Base-by-base conservation (phyloP, 352 stramenopile species). In the Plasmopara muralis region DNA sequence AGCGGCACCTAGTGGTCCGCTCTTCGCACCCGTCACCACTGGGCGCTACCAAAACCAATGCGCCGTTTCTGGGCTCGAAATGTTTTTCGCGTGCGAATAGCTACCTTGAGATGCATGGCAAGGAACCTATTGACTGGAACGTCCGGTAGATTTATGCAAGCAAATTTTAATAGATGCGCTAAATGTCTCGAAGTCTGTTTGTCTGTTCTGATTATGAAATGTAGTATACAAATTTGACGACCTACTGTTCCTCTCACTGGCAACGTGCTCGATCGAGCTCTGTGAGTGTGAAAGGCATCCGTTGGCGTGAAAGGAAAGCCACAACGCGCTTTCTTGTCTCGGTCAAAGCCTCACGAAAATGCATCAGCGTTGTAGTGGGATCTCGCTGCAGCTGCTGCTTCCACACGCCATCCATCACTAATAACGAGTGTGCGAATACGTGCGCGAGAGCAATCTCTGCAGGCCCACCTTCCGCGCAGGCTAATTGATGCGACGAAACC, bases 61-160 rank as follows among this genome's bases (percentile, higher is more conserved):
- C 75, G 44, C 96, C 96, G 2, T 99, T 99, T 71, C 88, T 98
- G 47, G 94, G 95, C 44, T 97, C 86, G 41, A 89, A 84, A 56
- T 98, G 82, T 53, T 95, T 95, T 57, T 93, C 84, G 40, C 72
- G 72, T 48, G 77, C 84, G 53, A 95, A 95, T 47, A 68, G 53
- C 39, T 93, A 91, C 53, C 66, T 95, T 20, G 57, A 69, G 53
- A 49, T 83, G 46, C 64, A 92, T 50, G 79, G 75, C 47, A 91
- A 93, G 57, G 68, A 89, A 31, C 71, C 83, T 6, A 91, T 95
- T 41, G 68, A 95, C 63, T 95, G 85, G 85, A 87, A 62, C 35
- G 66, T 86, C n/a, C 46, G 68, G 33, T 77, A 63, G 62, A 8
- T 6, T 35, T 35, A 35, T 12, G 6, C 31, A 35, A 35, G 10